Base-by-base conservation (phyloP, 139 green algal genomes). In the Haematococcus sp. region DNA sequence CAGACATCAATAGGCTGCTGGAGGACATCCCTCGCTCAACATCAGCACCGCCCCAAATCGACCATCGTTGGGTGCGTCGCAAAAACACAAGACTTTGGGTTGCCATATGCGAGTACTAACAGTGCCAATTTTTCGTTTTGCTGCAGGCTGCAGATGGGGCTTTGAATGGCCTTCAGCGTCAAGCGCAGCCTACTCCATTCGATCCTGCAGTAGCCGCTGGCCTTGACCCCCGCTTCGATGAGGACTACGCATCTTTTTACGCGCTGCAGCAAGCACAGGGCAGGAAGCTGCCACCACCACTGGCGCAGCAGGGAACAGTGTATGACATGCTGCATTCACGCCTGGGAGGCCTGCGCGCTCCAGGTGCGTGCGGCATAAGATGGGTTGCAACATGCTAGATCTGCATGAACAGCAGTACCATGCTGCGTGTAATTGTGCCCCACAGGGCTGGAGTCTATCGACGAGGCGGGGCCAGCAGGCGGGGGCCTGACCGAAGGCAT, bases 161-260 rank as follows among this genome's bases (percentile, higher is more conserved):
- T 49, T 44, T 63, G 15, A 20, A 40, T 15, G 22, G 32, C 0
- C 31, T 35, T 4, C 19, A 27, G 22, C 51, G 40, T 28, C 34
- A 61, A 3, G 20, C 55, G n/a, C 5, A 19, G 1, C 16, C 31
- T 3, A 69, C 43, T 2, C 40, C 66, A 16, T 23, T 72, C 7
- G 70, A 78, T 43, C 74, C 49, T n/a, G 15, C 60, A 55, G 49
- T 35, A 43, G 31, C 71, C 55, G 49, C 52, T 56, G 51, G 32
- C 27, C 43, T 78, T 4, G 91, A 96, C 70, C 93, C 96, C 25
- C 87, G 91, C 5, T 90, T 87, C 68, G 92, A 97, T 60, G 92
- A 96, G 68, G 90, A 96, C 59, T 97, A 97, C 70, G 85, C 88
- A 5, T 76, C 76, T 25, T 96, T 93, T 58, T 93, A 92, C 73